These are phyloP conservation scores for Coriolopsis trogii DNA, from an alignment of 1,284 basidiomycete genomes.

Conservation along the genomic window DNA sequence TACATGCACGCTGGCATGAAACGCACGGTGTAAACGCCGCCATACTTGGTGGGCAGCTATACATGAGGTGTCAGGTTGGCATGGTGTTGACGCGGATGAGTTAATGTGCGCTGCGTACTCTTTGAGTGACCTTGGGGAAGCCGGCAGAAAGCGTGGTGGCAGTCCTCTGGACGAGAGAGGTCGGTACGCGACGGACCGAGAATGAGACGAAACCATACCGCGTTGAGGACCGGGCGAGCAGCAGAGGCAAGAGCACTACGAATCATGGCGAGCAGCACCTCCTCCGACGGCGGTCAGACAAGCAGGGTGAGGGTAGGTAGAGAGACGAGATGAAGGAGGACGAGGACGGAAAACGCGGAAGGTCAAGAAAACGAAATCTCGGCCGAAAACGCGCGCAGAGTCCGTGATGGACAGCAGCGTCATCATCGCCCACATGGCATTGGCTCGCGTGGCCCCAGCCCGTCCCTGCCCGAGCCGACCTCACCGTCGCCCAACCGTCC, in stretches of 20 bases:
- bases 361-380: slow-evolving; percentile 30
- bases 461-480: slow-evolving; percentile 14
- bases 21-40: slow-evolving; percentile 87
- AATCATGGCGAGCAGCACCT: slow-evolving; percentile 53
- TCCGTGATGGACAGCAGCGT: slow-evolving; percentile 21
- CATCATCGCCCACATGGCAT: slow-evolving; percentile 27
- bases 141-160: slow-evolving; percentile 84
- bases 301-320: slow-evolving; percentile 29
- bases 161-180: slow-evolving; percentile 48
- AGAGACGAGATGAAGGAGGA: slow-evolving; percentile 21
- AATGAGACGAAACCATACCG: slow-evolving; percentile 44
- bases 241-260: slow-evolving; percentile 64
- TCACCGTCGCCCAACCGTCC: not conserved
- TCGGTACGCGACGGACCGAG: slow-evolving; percentile 6
- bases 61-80: slow-evolving; percentile 1
- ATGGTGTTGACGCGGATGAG: slow-evolving; percentile 36
- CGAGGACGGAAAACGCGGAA: slow-evolving; percentile 19
- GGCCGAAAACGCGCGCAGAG: slow-evolving; percentile 29
- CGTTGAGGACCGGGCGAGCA: slow-evolving; percentile 56
- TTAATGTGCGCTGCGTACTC: slow-evolving; percentile 46
- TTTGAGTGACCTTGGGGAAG: slow-evolving; percentile 74
- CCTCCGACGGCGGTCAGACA: slow-evolving; percentile 21
- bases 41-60: slow-evolving; percentile 92
- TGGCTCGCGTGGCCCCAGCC: slow-evolving; percentile 16
- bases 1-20: slow-evolving; percentile 26